Conservation (phyloP, 805 yeast species). For the Kuraishia ogatae region DNA sequence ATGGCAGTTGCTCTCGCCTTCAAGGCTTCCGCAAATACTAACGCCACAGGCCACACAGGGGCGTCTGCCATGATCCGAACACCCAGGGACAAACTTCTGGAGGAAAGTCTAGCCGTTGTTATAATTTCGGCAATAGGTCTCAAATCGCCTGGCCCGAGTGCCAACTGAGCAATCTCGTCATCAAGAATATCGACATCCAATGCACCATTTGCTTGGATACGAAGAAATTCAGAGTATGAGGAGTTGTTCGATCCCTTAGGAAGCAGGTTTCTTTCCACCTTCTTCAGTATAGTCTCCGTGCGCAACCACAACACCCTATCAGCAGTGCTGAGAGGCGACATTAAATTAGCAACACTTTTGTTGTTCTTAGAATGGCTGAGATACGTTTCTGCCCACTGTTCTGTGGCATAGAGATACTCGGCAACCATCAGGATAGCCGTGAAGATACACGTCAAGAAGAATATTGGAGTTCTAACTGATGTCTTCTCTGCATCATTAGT, state of each 20-base stretch:
- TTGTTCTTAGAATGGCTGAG: conserved; percentile 5
- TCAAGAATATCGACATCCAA: conserved; percentile 40
- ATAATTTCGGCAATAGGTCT: conserved; percentile 39
- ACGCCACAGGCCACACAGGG: conserved; percentile 79
- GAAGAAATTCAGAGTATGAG: conserved; percentile 49
- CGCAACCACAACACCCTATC: conserved; percentile 61
- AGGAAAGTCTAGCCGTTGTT: conserved; percentile 39
- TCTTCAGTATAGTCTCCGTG: conserved; percentile 49
- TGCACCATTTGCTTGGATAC: conserved; percentile 52
- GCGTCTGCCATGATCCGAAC: conserved; percentile 76
- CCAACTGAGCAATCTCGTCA: conserved; percentile 40
- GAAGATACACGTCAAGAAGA: conserved; percentile 63
- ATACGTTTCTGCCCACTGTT: conserved; percentile 36
- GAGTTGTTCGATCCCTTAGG: conserved; percentile 42
- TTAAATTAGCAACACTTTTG: conserved; percentile 6
- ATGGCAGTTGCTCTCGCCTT: conserved; percentile 50
- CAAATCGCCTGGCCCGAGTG: conserved; percentile 34
- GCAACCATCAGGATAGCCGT: conserved; percentile 54
- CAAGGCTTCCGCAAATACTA: conserved; percentile 72
- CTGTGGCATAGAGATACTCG: conserved; percentile 51
- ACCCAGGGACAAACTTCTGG: conserved; percentile 57
- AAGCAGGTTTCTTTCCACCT: conserved; percentile 49
- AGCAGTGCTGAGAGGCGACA: conserved; percentile 18
- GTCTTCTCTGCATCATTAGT: conserved; percentile 58
- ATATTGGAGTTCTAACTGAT: conserved; percentile 67